Conservation (phyloP, 2,329 filamentous ascomycete species). For the Colletotrichum filicis region DNA sequence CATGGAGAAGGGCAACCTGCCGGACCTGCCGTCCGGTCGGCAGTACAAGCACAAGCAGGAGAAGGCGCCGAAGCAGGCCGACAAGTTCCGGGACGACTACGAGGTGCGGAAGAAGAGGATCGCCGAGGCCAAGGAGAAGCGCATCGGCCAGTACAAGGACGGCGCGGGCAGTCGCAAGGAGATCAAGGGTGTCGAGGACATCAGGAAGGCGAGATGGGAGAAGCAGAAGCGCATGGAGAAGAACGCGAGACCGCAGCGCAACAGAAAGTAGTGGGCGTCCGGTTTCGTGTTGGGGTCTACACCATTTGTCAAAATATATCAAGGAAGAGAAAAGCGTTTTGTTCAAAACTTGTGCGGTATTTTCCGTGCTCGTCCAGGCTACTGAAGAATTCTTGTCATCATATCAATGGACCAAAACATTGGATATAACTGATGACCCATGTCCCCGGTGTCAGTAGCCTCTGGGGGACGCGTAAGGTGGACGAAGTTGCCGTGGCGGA, state of each 20-base stretch:
- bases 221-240: slow-evolving; percentile 84
- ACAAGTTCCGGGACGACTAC: slow-evolving; percentile 93
- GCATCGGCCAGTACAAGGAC: slow-evolving; percentile 78
- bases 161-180: slow-evolving; percentile 80
- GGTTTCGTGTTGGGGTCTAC: neutral
- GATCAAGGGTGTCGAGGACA: slow-evolving; percentile 84
- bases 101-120: slow-evolving; percentile 90
- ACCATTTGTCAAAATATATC: neutral
- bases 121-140: slow-evolving; percentile 86
- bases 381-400: neutral
- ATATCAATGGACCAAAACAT: neutral
- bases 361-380: too few relatives aligned
- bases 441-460: too few relatives aligned
- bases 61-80: slow-evolving; percentile 90
- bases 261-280: slow-evolving; percentile 53
- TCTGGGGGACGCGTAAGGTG: neutral
- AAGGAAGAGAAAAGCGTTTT: neutral
- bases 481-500: neutral
- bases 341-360: neutral
- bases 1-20: slow-evolving; percentile 65
- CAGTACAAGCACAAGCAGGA: slow-evolving; percentile 89
- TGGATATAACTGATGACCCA: too few relatives aligned
- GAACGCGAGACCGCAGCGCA: slow-evolving; percentile 82
- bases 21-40: slow-evolving; percentile 45
- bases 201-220: slow-evolving; percentile 82